phyloP scores from a whole-genome alignment of 2,329 filamentous ascomycete genomes.

The Laburnicola sp. region DNA sequence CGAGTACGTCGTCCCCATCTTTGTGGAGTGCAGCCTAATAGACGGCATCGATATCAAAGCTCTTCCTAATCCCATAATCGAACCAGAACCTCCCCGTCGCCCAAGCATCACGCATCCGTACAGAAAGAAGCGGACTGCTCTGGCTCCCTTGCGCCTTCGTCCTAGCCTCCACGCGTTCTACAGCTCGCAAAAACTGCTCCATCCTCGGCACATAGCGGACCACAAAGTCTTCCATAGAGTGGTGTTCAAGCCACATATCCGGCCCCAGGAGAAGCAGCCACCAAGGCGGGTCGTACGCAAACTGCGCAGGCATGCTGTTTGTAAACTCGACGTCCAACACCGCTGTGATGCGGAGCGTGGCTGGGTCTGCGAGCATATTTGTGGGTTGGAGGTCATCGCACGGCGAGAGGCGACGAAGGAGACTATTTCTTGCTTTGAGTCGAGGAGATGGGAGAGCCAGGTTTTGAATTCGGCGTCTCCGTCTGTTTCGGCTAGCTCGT shows the following conservation, averaged over 20 bases:
- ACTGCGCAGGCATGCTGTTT: slow-evolving; percentile 48
- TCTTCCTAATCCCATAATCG: slow-evolving; percentile 43
- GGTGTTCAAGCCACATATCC: slow-evolving; percentile 27
- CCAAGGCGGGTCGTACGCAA: slow-evolving; percentile 45
- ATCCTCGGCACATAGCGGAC: slow-evolving; percentile 37
- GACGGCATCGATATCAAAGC: slow-evolving; percentile 41
- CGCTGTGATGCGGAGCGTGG: slow-evolving; percentile 43
- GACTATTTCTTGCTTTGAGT: slow-evolving; percentile 27
- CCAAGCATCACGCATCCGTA: slow-evolving; percentile 45
- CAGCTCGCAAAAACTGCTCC: slow-evolving; percentile 44
- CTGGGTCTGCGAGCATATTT: slow-evolving; percentile 47
- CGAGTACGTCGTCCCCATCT: slow-evolving; percentile 13
- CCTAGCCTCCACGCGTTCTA: slow-evolving; percentile 35
- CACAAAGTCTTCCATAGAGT: slow-evolving; percentile 28
- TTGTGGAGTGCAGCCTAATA: slow-evolving; percentile 34
- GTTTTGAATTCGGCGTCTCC: slow-evolving; percentile 22
- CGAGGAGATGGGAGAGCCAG: slow-evolving; percentile 24
- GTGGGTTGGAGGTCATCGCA: slow-evolving; percentile 46
- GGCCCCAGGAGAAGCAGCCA: slow-evolving; percentile 44
- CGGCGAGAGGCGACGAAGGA: slow-evolving; percentile 21
- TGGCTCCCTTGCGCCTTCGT: slow-evolving; percentile 15
- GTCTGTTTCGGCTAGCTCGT: slow-evolving; percentile 28
- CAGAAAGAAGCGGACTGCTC: slow-evolving; percentile 20
- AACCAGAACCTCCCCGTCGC: slow-evolving; percentile 44
- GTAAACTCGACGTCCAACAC: slow-evolving; percentile 50